Conservation (phyloP, 768 basidiomycete genomes). For the Pleurotus tuoliensis region DNA sequence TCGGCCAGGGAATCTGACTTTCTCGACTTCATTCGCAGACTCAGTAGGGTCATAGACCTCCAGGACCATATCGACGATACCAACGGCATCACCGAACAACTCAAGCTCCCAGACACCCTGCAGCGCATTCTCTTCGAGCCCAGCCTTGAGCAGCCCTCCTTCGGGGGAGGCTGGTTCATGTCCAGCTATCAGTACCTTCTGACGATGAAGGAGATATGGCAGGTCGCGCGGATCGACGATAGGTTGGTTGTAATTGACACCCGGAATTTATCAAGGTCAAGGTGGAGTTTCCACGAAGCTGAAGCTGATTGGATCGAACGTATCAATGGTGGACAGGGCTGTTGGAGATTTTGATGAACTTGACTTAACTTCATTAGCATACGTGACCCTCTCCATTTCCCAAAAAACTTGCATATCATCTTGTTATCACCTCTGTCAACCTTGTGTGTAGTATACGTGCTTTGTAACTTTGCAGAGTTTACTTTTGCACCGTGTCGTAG, state of each 20-base stretch:
- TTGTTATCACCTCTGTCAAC: too few relatives aligned
- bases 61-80: not conserved
- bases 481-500: too few relatives aligned
- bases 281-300: not conserved
- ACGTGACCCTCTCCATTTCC: too few relatives aligned
- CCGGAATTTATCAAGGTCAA: not conserved
- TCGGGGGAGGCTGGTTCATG: not conserved
- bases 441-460: too few relatives aligned
- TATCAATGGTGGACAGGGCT: not conserved
- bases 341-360: not conserved
- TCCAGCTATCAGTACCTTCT: not conserved
- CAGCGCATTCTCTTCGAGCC: not conserved
- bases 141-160: not conserved
- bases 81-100: not conserved
- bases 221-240: not conserved
- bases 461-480: too few relatives aligned
- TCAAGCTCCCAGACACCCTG: not conserved
- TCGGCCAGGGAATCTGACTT: constrained; percentile 3
- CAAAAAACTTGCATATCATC: too few relatives aligned
- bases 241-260: constrained; percentile 1
- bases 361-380: too few relatives aligned
- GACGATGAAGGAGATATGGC: not conserved
- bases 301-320: constrained; percentile 1
- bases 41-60: not conserved
- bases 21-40: not conserved